Evolutionary conservation across 2,329 filamentous ascomycete genomes (phyloP).

Genomic region (Aspergillus puulaauensis): DNA sequence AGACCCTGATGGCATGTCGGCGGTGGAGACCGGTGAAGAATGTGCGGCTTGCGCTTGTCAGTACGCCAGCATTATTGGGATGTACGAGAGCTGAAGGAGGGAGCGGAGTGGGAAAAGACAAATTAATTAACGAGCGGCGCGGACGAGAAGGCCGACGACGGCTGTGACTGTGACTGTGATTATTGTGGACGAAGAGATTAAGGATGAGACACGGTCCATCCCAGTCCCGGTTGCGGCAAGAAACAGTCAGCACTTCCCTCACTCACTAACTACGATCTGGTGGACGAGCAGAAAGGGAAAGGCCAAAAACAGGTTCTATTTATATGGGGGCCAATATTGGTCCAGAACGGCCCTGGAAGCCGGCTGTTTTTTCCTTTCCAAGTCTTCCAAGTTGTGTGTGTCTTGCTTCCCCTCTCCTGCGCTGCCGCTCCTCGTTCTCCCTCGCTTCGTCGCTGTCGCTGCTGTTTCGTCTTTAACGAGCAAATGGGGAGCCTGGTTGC

Average conservation of each 20-base stretch:
- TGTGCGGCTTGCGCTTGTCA: constrained; percentile 8
- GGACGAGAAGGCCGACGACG: not conserved
- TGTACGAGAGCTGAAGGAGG: constrained; percentile 1
- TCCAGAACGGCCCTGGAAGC: not conserved
- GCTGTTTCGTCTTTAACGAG: not conserved
- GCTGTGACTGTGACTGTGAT: not conserved
- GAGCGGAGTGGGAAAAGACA: not conserved
- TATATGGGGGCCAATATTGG: constrained; percentile 5
- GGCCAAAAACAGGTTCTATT: not conserved
- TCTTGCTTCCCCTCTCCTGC: not conserved
- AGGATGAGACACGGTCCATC: not conserved
- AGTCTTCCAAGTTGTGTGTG: not conserved
- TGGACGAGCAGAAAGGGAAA: not conserved
- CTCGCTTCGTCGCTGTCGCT: not conserved
- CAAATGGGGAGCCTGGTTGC: not conserved
- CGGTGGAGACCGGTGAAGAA: constrained; percentile 17
- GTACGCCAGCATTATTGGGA: constrained; percentile 17
- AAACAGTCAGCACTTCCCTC: not conserved
- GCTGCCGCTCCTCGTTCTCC: not conserved
- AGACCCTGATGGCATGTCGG: constrained; percentile 11
- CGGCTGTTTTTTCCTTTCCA: not conserved
- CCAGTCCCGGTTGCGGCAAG: not conserved
- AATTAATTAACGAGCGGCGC: constrained; percentile 10
- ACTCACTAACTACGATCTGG: too few species aligned
- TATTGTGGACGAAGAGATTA: not conserved